phyloP scores from a whole-genome alignment of 768 basidiomycete species.

The Termitomyces titanicus region DNA sequence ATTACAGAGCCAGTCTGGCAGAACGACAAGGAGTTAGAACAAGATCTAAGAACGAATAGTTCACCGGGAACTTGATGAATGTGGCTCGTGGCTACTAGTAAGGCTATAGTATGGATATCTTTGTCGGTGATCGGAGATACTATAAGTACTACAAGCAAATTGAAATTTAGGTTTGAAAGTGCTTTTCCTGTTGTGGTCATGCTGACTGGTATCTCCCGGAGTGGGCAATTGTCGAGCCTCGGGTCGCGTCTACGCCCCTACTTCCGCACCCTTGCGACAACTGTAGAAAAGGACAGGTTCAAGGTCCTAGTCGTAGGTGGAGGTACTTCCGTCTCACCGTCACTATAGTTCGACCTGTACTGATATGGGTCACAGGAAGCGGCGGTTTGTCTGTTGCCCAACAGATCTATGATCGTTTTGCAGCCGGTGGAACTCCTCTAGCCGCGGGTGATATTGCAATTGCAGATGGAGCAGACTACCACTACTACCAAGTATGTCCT shows the following conservation, averaged over 20 bases:
- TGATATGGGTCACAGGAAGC: constrained; percentile 48
- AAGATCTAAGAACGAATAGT: neutral
- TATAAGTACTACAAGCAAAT: neutral
- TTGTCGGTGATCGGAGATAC: neutral
- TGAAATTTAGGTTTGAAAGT: neutral
- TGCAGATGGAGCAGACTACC: constrained; percentile 75
- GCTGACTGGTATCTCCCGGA: constrained; percentile 11
- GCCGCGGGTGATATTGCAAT: constrained; percentile 79
- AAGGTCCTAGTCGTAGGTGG: constrained; percentile 87
- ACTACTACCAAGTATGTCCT: constrained; percentile 73
- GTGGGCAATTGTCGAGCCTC: constrained; percentile 1
- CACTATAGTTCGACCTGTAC: neutral
- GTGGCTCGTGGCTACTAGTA: too few relatives aligned
- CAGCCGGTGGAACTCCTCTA: constrained; percentile 62
- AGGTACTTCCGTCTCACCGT: constrained; percentile 43
- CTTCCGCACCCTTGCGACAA: constrained; percentile 25
- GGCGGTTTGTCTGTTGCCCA: constrained; percentile 82
- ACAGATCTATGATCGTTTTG: constrained; percentile 83
- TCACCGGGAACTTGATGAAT: neutral
- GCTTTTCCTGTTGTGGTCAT: neutral
- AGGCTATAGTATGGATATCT: too few relatives aligned
- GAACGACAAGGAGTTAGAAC: neutral
- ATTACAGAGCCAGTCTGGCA: constrained; percentile 8
- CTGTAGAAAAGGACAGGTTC: constrained; percentile 50
- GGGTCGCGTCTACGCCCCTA: neutral